These are phyloP conservation scores for Solanum gandarillasii DNA, from an alignment of 257 asterid species.

Conservation along the genomic window DNA sequence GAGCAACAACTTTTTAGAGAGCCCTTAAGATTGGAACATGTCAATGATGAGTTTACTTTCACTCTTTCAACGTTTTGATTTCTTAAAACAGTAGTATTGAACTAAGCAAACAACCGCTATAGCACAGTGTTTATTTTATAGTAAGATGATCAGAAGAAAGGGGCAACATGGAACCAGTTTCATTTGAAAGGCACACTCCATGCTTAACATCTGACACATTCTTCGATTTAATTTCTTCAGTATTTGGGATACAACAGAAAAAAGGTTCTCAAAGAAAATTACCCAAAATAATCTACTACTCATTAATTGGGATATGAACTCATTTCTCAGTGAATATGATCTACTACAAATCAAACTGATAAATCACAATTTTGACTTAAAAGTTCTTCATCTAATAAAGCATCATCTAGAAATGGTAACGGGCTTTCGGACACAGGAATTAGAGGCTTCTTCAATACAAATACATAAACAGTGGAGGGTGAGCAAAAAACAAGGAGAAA, in stretches of 20 bases:
- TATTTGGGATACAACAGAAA: not conserved
- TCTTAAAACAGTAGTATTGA: not conserved
- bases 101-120: not conserved
- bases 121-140: not conserved
- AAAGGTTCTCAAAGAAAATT: not conserved
- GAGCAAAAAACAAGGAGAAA: not conserved
- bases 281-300: not conserved
- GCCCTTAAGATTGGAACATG: not conserved
- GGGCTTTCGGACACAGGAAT: not conserved
- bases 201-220: not conserved
- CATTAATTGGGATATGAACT: not conserved
- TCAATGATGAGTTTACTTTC: not conserved
- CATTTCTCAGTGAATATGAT: not conserved
- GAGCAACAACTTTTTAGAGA: not conserved
- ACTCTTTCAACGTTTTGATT: not conserved
- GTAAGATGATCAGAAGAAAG: not conserved
- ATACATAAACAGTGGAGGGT: not conserved
- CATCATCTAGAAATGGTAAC: not conserved
- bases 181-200: not conserved
- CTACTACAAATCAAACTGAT: not conserved
- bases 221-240: not conserved
- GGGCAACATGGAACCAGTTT: not conserved
- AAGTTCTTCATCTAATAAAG: not conserved
- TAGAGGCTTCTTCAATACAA: not conserved
- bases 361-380: not conserved